phyloP scores from a whole-genome alignment of 2,329 filamentous ascomycete genomes.

The Beauveria caledonica region DNA sequence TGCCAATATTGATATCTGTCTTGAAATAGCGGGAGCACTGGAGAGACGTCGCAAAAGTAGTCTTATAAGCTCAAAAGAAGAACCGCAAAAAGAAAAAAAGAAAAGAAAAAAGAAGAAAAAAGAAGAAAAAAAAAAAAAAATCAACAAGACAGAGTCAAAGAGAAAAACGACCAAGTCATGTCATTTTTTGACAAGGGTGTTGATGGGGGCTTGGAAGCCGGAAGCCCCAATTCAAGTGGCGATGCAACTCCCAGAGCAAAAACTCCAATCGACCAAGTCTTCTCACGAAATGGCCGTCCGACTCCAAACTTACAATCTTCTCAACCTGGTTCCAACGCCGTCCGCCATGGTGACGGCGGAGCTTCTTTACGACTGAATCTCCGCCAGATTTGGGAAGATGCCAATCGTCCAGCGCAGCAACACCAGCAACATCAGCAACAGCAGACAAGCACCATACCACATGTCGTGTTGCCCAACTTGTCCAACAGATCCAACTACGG shows the following conservation, averaged over 20 bases:
- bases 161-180: neutral
- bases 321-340: neutral
- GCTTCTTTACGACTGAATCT: no score
- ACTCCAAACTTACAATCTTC: neutral
- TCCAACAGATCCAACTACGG: neutral
- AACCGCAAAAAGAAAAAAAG: neutral
- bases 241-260: neutral
- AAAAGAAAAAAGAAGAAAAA: neutral
- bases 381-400: neutral
- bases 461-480: neutral
- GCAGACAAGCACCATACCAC: neutral
- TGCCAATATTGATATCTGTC: neutral
- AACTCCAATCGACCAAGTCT: neutral
- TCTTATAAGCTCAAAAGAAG: neutral
- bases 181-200: neutral
- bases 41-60: neutral
- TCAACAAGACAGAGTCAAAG: neutral
- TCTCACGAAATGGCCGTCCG: neutral
- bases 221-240: neutral
- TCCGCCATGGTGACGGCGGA: neutral
- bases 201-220: neutral
- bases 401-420: neutral
- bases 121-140: neutral
- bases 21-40: neutral
- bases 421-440: no score